Conservation (phyloP, 75 land plant species). For the Selaginella moellendorffii region DNA sequence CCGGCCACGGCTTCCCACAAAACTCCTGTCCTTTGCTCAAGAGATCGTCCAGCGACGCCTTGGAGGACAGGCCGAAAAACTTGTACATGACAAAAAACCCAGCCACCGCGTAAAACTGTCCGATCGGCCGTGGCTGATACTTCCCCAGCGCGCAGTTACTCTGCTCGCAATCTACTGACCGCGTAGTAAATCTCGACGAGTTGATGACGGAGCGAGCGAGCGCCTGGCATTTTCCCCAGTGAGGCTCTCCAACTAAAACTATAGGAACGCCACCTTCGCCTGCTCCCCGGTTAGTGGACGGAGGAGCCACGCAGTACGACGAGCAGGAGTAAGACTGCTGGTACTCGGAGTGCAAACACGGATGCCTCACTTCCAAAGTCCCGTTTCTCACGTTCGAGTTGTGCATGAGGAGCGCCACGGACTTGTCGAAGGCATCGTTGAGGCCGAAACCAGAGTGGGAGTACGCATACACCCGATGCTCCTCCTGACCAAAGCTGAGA, state of each 20-base stretch:
- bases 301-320: slow-evolving; percentile 29
- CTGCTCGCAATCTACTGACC: slow-evolving; percentile 36
- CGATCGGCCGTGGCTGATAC: slow-evolving; percentile 45
- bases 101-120: slow-evolving; percentile 81
- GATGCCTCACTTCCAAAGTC: slow-evolving; percentile 46
- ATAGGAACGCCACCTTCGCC: slow-evolving; percentile 20
- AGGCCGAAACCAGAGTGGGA: slow-evolving; percentile 87
- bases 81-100: slow-evolving; percentile 89
- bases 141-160: slow-evolving; percentile 66
- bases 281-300: slow-evolving; percentile 8
- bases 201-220: slow-evolving; percentile 67
- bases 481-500: slow-evolving; percentile 52
- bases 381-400: slow-evolving; percentile 6
- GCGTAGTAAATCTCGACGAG: slow-evolving; percentile 45
- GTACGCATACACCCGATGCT: slow-evolving; percentile 73
- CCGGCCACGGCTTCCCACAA: slow-evolving; percentile 64
- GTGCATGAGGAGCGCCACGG: slow-evolving; percentile 53
- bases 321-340: slow-evolving; percentile 51
- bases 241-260: slow-evolving; percentile 46
- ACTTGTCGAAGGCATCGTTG: slow-evolving; percentile 98
- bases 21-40: slow-evolving; percentile 62
- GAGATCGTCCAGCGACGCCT: slow-evolving; percentile 52
- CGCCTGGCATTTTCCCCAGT: slow-evolving; percentile 71
- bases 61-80: slow-evolving; percentile 70
- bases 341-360: slow-evolving; percentile 74